These are phyloP conservation scores for Fusarium denticulatum DNA, from an alignment of 2,329 filamentous ascomycete genomes.

Conservation along the genomic window DNA sequence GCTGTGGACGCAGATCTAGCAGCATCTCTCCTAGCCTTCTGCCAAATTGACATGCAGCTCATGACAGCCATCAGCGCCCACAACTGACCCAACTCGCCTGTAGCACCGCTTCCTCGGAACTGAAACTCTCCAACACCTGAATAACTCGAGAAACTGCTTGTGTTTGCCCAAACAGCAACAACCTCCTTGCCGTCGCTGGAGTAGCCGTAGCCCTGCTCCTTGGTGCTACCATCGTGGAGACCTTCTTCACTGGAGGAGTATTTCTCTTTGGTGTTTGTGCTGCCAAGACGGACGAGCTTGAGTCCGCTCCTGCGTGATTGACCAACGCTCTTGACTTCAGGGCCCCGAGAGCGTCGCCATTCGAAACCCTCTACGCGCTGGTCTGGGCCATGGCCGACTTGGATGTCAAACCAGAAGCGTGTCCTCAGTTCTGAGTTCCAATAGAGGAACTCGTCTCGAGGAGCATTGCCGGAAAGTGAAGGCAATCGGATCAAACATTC, in stretches of 20 bases:
- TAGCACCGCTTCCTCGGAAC: constrained; percentile 40
- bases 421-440: constrained; percentile 9
- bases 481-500: constrained; percentile 23
- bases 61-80: constrained; percentile 42
- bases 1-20: no score
- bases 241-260: constrained; percentile 14
- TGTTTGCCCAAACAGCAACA: constrained; percentile 37
- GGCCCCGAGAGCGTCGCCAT: constrained; percentile 36
- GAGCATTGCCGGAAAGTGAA: not conserved
- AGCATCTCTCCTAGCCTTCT: constrained; percentile 15
- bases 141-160: constrained; percentile 22
- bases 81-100: constrained; percentile 38
- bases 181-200: constrained; percentile 40
- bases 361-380: constrained; percentile 33
- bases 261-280: constrained; percentile 5
- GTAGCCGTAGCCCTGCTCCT: constrained; percentile 28
- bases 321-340: constrained; percentile 35
- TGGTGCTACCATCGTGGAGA: not conserved
- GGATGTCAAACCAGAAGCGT: constrained; percentile 34
- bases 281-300: constrained; percentile 40
- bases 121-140: constrained; percentile 39
- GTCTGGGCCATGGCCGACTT: constrained; percentile 24
- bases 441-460: constrained; percentile 26
- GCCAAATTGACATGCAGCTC: constrained; percentile 42
- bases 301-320: constrained; percentile 30